Base-by-base conservation (phyloP, 352 stramenopile species). In the Globisporangium abappressorium region DNA sequence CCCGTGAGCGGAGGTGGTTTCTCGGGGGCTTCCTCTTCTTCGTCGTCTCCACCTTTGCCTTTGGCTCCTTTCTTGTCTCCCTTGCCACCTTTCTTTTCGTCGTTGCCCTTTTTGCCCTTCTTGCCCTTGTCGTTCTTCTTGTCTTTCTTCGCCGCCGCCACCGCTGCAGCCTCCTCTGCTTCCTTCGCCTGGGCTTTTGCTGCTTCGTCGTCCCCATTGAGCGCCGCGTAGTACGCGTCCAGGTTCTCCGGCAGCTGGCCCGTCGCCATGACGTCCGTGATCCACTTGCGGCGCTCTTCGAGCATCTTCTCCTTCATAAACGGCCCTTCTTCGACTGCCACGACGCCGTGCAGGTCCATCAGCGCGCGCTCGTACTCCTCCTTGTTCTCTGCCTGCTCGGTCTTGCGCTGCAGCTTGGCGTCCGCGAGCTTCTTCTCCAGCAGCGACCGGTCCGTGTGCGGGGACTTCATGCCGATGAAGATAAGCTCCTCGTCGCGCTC, bases 391-490 rank as follows among this genome's bases (percentile, higher is more conserved):
- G 64, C 56, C 71, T 98, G 95, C 70, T 98, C 91, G 9, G 93
- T 78, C 69, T 94, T 97, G 38, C 91, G 82, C 70, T 97, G 92
- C 14, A 89, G 71, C 43, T 82, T 82, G 1, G 91, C 87, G 36
- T 96, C 76, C 0, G 82, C 72, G 5, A 98, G 74, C 56, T 92
- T 80, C 58, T 82, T 85, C 66, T 97, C 82, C 3, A 97, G 71
- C 36, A 75, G 68, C 26, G 87, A 84, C 12, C 81, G 77, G 73
- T 87, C 75, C 5, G 76, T 77, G 24, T 69, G 66, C 7, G 84
- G 82, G 11, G 87, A 76, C 69, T 92, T 96, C 93, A 98, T 98
- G 36, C 95, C 95, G 63, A 98, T 95, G 59, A 98, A 98, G 34
- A 98, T 68, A 26, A 97, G 81, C 76, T 95, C 84, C 22, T 89